Evolutionary conservation across 202 grass and related monocot genomes (phyloP).

Genomic region (Zoysia matrella): DNA sequence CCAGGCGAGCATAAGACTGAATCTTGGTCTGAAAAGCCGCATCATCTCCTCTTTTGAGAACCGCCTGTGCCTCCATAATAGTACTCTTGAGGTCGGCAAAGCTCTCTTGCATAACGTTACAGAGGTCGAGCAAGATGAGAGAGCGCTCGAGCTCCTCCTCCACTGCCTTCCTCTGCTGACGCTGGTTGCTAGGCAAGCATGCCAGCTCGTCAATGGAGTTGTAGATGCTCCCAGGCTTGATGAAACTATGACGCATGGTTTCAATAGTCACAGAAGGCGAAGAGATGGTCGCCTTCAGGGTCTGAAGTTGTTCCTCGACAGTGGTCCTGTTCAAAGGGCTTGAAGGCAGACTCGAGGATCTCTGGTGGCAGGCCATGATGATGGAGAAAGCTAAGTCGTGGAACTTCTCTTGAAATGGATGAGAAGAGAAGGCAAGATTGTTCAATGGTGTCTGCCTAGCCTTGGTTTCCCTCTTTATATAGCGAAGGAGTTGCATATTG

Average conservation of each 20-base stretch:
- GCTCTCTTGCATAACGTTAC: constrained; percentile 40
- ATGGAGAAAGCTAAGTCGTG: not conserved
- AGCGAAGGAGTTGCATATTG: too few species aligned
- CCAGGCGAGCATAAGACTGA: constrained; percentile 12
- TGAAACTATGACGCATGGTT: constrained; percentile 40
- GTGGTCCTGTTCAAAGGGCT: constrained; percentile 36
- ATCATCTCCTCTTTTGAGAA: constrained; percentile 47
- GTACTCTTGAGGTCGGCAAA: constrained; percentile 37
- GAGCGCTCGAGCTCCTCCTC: constrained; percentile 58
- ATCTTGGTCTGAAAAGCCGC: constrained; percentile 20
- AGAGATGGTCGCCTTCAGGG: constrained; percentile 15
- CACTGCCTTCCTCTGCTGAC: constrained; percentile 13
- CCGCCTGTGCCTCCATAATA: constrained; percentile 43
- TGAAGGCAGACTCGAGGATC: constrained; percentile 42
- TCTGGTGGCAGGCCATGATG: constrained; percentile 48
- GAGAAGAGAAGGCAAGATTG: too few species aligned
- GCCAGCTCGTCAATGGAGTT: constrained; percentile 45
- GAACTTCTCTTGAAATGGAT: too few species aligned
- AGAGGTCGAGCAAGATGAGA: constrained; percentile 55
- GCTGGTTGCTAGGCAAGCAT: constrained; percentile 25
- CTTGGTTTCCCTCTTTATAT: too few species aligned
- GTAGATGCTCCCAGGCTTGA: constrained; percentile 40
- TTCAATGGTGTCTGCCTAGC: too few species aligned
- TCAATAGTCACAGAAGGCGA: not conserved
- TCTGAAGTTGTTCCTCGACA: constrained; percentile 46